These are phyloP conservation scores for Exserohilum turcica DNA, from an alignment of 2,329 filamentous ascomycete genomes.

Conservation along the genomic window DNA sequence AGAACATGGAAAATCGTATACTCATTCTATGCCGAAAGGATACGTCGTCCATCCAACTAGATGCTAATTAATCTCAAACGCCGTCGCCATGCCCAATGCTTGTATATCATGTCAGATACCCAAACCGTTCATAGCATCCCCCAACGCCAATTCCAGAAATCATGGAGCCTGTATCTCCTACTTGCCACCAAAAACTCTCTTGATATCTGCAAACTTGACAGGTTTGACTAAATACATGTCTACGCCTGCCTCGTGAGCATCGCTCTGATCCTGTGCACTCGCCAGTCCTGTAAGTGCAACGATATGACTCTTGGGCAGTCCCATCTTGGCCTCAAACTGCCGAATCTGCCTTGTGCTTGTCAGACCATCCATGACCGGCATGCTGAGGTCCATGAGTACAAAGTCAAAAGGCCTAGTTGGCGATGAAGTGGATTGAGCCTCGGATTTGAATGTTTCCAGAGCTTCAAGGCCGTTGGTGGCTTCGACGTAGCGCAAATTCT, in stretches of 20 bases:
- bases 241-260: slow-evolving; percentile 43
- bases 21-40: neutral
- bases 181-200: slow-evolving; percentile 30
- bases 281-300: slow-evolving; percentile 49
- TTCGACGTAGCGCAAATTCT: slow-evolving; percentile 34
- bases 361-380: slow-evolving; percentile 48
- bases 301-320: slow-evolving; percentile 28
- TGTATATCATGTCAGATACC: neutral
- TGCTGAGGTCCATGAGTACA: slow-evolving; percentile 44
- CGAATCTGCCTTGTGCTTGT: slow-evolving; percentile 42
- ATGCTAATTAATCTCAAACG: neutral
- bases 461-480: slow-evolving; percentile 44
- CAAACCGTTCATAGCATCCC: no score
- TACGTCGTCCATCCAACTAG: neutral
- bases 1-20: neutral
- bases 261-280: slow-evolving; percentile 41
- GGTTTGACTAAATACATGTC: slow-evolving; percentile 49
- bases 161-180: neutral
- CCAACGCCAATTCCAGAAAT: slow-evolving; percentile 1
- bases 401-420: slow-evolving; percentile 36
- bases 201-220: slow-evolving; percentile 44
- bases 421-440: slow-evolving; percentile 20
- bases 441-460: slow-evolving; percentile 29
- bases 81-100: slow-evolving; percentile 2
- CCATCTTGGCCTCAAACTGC: slow-evolving; percentile 32